Base-by-base conservation (phyloP, 345 rosid species). In the Turnera subulata region DNA sequence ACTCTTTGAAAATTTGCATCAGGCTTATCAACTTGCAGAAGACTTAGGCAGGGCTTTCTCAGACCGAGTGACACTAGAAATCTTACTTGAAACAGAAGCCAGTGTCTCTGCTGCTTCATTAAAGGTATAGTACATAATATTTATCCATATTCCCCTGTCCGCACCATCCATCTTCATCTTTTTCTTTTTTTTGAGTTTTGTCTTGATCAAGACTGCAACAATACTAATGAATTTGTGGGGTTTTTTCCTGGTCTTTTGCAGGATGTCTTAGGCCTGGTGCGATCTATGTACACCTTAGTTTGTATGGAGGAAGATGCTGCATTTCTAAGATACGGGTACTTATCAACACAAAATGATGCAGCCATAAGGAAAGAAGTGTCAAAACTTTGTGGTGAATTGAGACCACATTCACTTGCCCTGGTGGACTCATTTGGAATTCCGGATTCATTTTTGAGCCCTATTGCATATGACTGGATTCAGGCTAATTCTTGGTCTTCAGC, bases 1-100 rank as follows among this genome's bases (percentile, higher is more conserved):
- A n/a, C n/a, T n/a, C n/a, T n/a, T n/a, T n/a, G n/a, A n/a, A n/a
- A n/a, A n/a, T n/a, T n/a, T n/a, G n/a, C n/a, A n/a, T 53, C 83
- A 92, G 98, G 75, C 73, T 71, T 80, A 89, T 70, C 82, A 83
- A 72, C 84, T 89, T 29, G 94, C 97, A 24, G 94, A 84, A 71
- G 98, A 92, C 76, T 61, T 92, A 61, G 91, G 88, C 58, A 80
- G 83, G 77, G 98, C 97, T 64, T 92, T 86, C 71, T 68, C 97
- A 11, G 98, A 92, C 60, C 72, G 87, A 71, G 64, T 82, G 52
- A 78, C 83, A 56, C 64, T 89, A 50, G 84, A 85, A 63, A 80
- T 66, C 47, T 76, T 84, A 62, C 37, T 82, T 18, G 80, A 80
- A 58, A 75, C 82, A 0, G 98, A 89, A 64, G 76, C 69, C 65